A percentile compares a stretch with the other conserved stretches of the same genome.
These are phyloP conservation scores for Rosa rugosa DNA, from an alignment of 306 rosid species.

Conservation along the genomic window DNA sequence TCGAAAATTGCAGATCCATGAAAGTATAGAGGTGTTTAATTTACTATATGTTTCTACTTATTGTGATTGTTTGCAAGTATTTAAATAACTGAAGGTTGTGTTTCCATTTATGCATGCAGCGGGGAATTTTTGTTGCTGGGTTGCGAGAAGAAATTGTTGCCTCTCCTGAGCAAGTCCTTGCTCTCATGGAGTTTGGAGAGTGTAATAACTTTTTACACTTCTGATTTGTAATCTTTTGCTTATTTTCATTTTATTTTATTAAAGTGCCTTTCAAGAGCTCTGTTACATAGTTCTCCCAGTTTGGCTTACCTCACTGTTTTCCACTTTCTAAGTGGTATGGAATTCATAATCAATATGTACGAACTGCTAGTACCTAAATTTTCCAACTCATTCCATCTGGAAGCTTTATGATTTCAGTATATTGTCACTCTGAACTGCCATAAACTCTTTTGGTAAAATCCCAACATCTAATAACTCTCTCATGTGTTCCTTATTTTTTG, in stretches of 20 bases:
- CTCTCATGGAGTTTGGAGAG: conserved; percentile 87
- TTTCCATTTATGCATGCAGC: conserved; percentile 48
- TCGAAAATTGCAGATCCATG: conserved; percentile 94
- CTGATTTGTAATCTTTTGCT: not conserved
- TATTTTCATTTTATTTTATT: not conserved
- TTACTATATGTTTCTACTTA: not conserved
- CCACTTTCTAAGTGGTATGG: conserved; percentile 13
- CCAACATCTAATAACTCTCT: not conserved
- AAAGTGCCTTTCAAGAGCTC: not conserved
- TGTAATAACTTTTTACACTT: conserved; percentile 38
- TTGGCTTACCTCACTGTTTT: conserved; percentile 13
- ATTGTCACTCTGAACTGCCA: not conserved
- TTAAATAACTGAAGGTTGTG: conserved; percentile 9
- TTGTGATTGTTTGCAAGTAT: conserved; percentile 15
- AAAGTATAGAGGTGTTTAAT: conserved; percentile 69
- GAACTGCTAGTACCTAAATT: not conserved
- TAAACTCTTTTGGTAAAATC: not conserved
- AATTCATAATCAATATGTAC: not conserved
- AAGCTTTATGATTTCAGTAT: not conserved
- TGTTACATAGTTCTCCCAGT: not conserved
- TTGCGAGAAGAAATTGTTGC: conserved; percentile 93
- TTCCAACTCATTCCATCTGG: conserved; percentile 14
- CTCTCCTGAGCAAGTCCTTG: conserved; percentile 84
- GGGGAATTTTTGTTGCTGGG: conserved; percentile 96
- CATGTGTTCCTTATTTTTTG: conserved; percentile 18